These are phyloP conservation scores for Annulohypoxylon bovei DNA, from an alignment of 495 filamentous ascomycete genomes.

Conservation along the genomic window DNA sequence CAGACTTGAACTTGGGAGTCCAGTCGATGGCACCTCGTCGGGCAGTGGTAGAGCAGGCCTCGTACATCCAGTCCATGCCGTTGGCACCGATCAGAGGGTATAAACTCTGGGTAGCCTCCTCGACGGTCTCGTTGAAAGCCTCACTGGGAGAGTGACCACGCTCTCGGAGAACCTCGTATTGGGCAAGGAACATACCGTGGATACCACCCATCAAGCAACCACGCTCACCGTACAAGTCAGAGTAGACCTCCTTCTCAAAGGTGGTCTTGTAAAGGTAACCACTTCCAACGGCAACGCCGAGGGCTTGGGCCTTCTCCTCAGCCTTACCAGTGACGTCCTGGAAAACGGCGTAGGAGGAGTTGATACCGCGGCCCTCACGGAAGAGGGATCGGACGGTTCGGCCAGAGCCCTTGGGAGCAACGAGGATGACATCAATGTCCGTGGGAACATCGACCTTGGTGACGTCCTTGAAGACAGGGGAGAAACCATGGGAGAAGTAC, in stretches of 20 bases:
- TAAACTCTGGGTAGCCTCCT: slow-evolving; percentile 97
- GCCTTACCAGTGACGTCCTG: slow-evolving; percentile 98
- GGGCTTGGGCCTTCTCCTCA: slow-evolving; percentile 96
- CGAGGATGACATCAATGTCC: slow-evolving; percentile 98
- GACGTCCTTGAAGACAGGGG: slow-evolving; percentile 98
- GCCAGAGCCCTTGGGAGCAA: slow-evolving; percentile 98
- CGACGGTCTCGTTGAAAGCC: slow-evolving; percentile 99
- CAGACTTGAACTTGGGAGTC: slow-evolving; percentile 93
- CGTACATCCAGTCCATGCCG: slow-evolving; percentile 99
- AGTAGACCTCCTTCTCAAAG: slow-evolving; percentile 99
- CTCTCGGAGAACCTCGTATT: slow-evolving; percentile 99
- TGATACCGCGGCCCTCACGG: slow-evolving; percentile 98
- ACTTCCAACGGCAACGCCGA: slow-evolving; percentile 94
- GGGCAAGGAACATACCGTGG: slow-evolving; percentile 99
- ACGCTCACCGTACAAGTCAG: slow-evolving; percentile 98
- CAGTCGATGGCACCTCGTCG: slow-evolving; percentile 99
- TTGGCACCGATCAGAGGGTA: slow-evolving; percentile 96
- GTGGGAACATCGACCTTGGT: slow-evolving; percentile 97
- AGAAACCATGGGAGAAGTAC: slow-evolving; percentile 99
- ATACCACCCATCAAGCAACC: slow-evolving; percentile 99
- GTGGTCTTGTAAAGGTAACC: slow-evolving; percentile 99
- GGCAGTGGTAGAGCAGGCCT: slow-evolving; percentile 98
- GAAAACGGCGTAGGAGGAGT: slow-evolving; percentile 98
- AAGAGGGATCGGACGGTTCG: slow-evolving; percentile 98
- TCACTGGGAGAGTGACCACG: slow-evolving; percentile 95